Evolutionary conservation across 192 early-diverging fungal species (phyloP).

Genomic region (Phycomyces blakesleeanus): DNA sequence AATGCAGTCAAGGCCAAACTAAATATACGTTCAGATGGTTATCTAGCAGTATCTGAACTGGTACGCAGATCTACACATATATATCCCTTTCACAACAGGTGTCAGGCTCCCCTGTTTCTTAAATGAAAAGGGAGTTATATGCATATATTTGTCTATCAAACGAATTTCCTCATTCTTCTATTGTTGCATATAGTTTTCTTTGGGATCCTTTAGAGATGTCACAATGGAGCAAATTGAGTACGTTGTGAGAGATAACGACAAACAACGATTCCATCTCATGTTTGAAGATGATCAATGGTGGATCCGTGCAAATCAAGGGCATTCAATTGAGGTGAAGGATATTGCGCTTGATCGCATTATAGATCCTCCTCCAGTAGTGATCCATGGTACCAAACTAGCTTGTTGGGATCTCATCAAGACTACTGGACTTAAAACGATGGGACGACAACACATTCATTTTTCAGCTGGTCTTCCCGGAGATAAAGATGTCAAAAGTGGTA

Average conservation of each 20-base stretch:
- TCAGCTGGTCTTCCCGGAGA: conserved; percentile 68
- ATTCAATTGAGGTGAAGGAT: conserved; percentile 51
- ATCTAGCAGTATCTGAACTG: conserved; percentile 63
- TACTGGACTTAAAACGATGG: conserved; percentile 71
- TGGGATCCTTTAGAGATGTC: conserved; percentile 52
- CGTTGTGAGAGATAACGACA: conserved; percentile 75
- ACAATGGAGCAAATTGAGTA: conserved; percentile 60
- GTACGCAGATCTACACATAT: conserved; percentile 31
- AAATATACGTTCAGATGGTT: conserved; percentile 71
- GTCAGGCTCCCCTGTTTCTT: no score
- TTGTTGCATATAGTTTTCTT: no score
- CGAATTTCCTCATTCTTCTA: neutral
- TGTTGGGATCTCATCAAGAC: conserved; percentile 48
- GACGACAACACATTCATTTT: conserved; percentile 89
- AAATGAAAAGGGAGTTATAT: no score
- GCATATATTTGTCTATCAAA: neutral
- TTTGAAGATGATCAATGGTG: conserved; percentile 43
- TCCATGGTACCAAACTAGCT: conserved; percentile 66
- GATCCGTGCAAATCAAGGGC: conserved; percentile 89
- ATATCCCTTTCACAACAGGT: neutral
- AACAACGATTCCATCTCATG: conserved; percentile 72
- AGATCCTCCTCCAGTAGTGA: conserved; percentile 43
- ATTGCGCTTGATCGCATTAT: conserved; percentile 22
- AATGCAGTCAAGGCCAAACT: conserved; percentile 76
- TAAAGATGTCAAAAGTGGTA: conserved; percentile 52